Evolutionary conservation across 257 asterid species (phyloP).

Genomic region (Gentiana macrophylla): DNA sequence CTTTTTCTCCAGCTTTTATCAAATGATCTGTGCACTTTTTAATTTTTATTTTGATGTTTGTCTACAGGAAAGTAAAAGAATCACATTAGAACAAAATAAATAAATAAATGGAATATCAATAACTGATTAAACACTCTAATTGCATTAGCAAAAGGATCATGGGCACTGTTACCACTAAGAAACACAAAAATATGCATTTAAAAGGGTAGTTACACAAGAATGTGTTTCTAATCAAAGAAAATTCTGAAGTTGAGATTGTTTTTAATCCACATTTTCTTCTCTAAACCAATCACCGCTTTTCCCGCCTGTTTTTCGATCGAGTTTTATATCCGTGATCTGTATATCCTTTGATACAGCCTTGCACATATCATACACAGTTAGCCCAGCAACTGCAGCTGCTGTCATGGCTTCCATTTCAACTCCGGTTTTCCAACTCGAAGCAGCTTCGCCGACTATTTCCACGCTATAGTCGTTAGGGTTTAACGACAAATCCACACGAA

Average conservation of each 20-base stretch:
- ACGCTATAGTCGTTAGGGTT: constrained; percentile 44
- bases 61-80: too few species aligned
- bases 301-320: constrained; percentile 69
- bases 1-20: too few species aligned
- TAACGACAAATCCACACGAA: constrained; percentile 41
- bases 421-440: constrained; percentile 58
- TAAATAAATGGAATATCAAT: not conserved
- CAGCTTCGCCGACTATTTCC: constrained; percentile 51
- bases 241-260: too few species aligned
- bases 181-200: constrained; percentile 1
- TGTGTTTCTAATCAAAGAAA: too few species aligned
- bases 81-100: too few species aligned
- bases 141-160: constrained; percentile 33
- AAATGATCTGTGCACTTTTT: too few species aligned
- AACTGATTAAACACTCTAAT: constrained; percentile 81
- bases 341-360: constrained; percentile 80
- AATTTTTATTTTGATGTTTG: too few species aligned
- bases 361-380: constrained; percentile 85
- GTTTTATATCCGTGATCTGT: constrained; percentile 45
- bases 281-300: constrained; percentile 81
- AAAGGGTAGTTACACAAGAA: too few species aligned
- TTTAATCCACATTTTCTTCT: constrained; percentile 13
- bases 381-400: constrained; percentile 65
- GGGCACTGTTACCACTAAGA: constrained; percentile 27
- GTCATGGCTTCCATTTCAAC: constrained; percentile 94